A percentile compares a stretch with the other conserved stretches of the same genome.
These are phyloP conservation scores for Pestalotiopsis sp. DNA, from an alignment of 2,329 filamentous ascomycete genomes.

Conservation along the genomic window DNA sequence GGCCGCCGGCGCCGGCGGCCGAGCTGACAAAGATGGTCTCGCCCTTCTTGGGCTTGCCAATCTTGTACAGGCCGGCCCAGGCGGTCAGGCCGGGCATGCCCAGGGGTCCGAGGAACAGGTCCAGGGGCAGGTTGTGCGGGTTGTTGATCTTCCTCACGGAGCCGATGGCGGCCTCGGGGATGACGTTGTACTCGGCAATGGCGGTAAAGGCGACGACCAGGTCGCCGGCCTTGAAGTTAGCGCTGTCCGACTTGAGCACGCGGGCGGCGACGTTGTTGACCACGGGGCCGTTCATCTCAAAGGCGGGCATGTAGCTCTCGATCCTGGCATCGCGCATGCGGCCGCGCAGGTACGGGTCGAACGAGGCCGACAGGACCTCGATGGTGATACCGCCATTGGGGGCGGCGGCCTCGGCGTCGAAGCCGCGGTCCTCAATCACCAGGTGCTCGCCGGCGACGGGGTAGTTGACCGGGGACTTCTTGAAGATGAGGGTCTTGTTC, in stretches of 20 bases:
- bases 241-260: constrained; percentile 65
- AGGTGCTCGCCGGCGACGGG: constrained; percentile 70
- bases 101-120: constrained; percentile 67
- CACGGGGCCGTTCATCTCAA: constrained; percentile 60
- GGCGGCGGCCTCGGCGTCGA: constrained; percentile 60
- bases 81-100: constrained; percentile 80
- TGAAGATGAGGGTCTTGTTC: constrained; percentile 73
- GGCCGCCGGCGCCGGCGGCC: constrained; percentile 74
- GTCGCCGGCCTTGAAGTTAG: constrained; percentile 64
- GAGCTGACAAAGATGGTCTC: constrained; percentile 79
- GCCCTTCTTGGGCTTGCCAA: constrained; percentile 73
- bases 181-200: constrained; percentile 63
- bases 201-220: constrained; percentile 54
- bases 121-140: constrained; percentile 61
- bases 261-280: constrained; percentile 61
- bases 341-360: constrained; percentile 74
- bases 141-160: constrained; percentile 61
- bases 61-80: constrained; percentile 73
- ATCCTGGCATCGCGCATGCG: constrained; percentile 61
- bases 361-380: constrained; percentile 68
- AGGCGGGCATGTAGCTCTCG: constrained; percentile 66
- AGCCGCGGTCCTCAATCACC: constrained; percentile 58
- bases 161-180: constrained; percentile 43
- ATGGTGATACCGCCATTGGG: constrained; percentile 62
- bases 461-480: constrained; percentile 60